phyloP scores from a whole-genome alignment of 495 filamentous ascomycete species.

The Annulohypoxylon moriforme region DNA sequence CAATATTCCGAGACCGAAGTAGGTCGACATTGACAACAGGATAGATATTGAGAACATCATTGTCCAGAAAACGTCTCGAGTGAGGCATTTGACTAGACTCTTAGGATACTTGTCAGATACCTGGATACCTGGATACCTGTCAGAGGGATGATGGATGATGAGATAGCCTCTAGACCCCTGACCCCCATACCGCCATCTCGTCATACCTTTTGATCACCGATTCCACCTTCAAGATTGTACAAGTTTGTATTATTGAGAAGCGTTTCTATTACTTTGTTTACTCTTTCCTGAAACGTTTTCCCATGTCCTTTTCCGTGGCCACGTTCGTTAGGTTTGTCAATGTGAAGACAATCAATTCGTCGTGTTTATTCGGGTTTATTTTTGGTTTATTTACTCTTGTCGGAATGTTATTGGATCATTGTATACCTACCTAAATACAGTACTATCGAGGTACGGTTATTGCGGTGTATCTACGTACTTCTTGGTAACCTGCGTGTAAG shows the following conservation, averaged over 20 bases:
- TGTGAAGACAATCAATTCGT: not conserved
- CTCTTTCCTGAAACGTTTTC: not conserved
- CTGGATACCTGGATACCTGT: not conserved
- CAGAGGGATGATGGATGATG: constrained; percentile 1
- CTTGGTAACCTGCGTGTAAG: not conserved
- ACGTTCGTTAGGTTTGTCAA: not conserved
- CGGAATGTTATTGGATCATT: not conserved
- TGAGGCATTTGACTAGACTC: not conserved
- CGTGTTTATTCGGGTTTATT: not conserved
- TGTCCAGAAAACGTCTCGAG: not conserved
- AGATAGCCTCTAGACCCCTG: not conserved
- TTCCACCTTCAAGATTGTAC: constrained; percentile 7
- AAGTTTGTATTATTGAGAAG: not conserved
- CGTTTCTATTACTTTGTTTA: not conserved
- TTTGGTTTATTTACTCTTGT: not conserved
- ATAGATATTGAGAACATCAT: too few species aligned
- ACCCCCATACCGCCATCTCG: constrained; percentile 1
- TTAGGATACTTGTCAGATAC: not conserved
- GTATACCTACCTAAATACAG: too few species aligned
- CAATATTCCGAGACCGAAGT: not conserved
- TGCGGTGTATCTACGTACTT: constrained; percentile 11
- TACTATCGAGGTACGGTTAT: too few species aligned
- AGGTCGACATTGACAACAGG: not conserved
- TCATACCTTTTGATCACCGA: constrained; percentile 11
- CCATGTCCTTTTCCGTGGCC: not conserved